Conservation (phyloP, 225 moss, liverwort and hornwort genomes). For the Marchantia paleacea region DNA sequence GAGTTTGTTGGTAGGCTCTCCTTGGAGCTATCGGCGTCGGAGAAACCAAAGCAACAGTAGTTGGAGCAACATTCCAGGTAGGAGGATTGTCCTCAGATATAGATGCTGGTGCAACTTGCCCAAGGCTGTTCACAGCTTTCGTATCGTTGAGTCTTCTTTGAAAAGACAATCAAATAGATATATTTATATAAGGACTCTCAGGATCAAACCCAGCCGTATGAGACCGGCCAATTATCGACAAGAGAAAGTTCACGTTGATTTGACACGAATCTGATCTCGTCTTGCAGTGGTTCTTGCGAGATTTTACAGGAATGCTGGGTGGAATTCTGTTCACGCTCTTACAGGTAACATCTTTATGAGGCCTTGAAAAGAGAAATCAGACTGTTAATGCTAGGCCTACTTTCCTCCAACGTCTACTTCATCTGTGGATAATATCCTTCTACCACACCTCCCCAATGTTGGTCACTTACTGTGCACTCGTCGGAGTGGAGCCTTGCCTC, state of each 20-base stretch:
- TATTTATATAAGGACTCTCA: neutral
- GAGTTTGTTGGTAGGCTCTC: constrained; percentile 67
- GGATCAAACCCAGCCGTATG: neutral
- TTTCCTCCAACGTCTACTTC: neutral
- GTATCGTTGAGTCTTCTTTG: too few relatives aligned
- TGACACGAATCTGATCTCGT: neutral
- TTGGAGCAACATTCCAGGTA: constrained; percentile 98
- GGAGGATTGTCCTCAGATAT: neutral
- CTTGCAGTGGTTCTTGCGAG: constrained; percentile 91
- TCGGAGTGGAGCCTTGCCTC: too few relatives aligned
- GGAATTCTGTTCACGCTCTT: constrained; percentile 91
- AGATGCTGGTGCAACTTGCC: neutral
- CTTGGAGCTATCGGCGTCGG: constrained; percentile 96
- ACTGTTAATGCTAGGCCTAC: neutral
- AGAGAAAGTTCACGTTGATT: too few relatives aligned
- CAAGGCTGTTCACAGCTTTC: neutral
- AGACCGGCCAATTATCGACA: neutral
- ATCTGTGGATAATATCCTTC: neutral
- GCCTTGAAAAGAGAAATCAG: neutral
- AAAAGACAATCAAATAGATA: too few relatives aligned
- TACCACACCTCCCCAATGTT: neutral
- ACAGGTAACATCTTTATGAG: constrained; percentile 51
- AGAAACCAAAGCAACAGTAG: constrained; percentile 93
- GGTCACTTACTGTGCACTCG: neutral
- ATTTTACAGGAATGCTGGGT: constrained; percentile 98